phyloP scores from a whole-genome alignment of 2,329 filamentous ascomycete species.

The Ascosphaera pollenicola region DNA sequence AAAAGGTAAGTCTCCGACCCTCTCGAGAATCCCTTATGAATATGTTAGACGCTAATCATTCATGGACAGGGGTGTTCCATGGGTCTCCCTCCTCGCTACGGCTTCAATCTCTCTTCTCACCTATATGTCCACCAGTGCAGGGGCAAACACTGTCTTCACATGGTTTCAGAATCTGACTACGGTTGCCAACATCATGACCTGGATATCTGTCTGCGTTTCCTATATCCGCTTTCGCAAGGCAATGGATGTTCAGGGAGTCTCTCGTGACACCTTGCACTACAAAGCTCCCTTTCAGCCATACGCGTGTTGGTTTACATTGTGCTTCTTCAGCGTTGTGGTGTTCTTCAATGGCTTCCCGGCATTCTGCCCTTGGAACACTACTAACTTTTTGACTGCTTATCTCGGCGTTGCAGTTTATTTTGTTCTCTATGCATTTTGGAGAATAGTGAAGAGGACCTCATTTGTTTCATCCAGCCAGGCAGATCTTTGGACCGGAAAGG shows the following conservation, averaged over 20 bases:
- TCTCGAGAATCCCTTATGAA: slow-evolving; percentile 5
- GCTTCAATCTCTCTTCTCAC: slow-evolving; percentile 22
- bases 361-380: slow-evolving; percentile 15
- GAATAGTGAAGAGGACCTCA: slow-evolving; percentile 9
- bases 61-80: slow-evolving; percentile 20
- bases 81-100: slow-evolving; percentile 20
- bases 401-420: slow-evolving; percentile 21
- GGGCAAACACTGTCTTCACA: slow-evolving; percentile 20
- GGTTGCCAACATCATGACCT: slow-evolving; percentile 23
- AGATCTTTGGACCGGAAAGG: slow-evolving; percentile 10
- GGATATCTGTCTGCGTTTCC: slow-evolving; percentile 23
- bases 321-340: slow-evolving; percentile 45
- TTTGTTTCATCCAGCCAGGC: slow-evolving; percentile 6
- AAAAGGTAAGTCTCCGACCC: too few species aligned
- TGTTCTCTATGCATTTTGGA: slow-evolving; percentile 13
- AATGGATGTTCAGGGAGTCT: slow-evolving; percentile 17
- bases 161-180: slow-evolving; percentile 26
- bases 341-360: slow-evolving; percentile 31
- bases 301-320: slow-evolving; percentile 38
- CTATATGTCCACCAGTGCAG: slow-evolving; percentile 20
- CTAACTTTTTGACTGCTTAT: slow-evolving; percentile 26
- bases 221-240: slow-evolving; percentile 26
- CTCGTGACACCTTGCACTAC: slow-evolving; percentile 17
- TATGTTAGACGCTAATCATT: too few species aligned
- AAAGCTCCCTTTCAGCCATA: slow-evolving; percentile 28